Base-by-base conservation (phyloP, 306 rosid genomes). In the Phaseolus lunatus region DNA sequence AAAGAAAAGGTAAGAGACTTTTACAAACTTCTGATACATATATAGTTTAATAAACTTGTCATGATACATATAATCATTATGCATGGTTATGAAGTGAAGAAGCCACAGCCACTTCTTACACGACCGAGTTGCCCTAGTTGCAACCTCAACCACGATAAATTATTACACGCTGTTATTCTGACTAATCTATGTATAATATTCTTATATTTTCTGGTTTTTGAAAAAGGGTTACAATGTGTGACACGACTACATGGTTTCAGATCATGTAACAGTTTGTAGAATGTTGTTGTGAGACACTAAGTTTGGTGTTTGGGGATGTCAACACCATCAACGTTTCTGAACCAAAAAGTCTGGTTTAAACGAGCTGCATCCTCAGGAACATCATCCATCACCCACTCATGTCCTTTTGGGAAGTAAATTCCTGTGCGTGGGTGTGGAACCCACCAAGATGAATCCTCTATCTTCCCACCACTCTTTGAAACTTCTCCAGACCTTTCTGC, bases 361-460 rank as follows among this genome's bases (percentile, higher is more conserved):
- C 79, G 83, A 43, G 94, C 89, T 14, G 94, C 90, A 73, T 65
- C 77, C 7, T 68, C 82, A 2, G 96, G 92, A 37, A 93, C 87
- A 72, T 86, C 96, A 4, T 86, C 84, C 86, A 93, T 83, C 29
- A 90, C 91, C 84, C 83, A 14, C 22, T 93, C 97, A 67, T 86
- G 94, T 16, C 97, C 97, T 76, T 77, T 66, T 3, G 97, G 97
- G 23, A 84, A 81, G 70, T 89, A 93, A 67, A 93, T 88, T 24
- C 94, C 94, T 4, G 94, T 89, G 19, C 86, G 87, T 3, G 87
- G 87, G 80, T 93, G 90, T 0, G 96, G 97, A 12, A 83, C 84
- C 97, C 97, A 90, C 57, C 48, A 67, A 9, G 71, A 27, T 22
- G 77, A 70, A 29, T 64, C 78, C 27, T 72, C 78, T 22, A 41